A percentile compares a stretch with the other conserved stretches of the same genome.
These are phyloP conservation scores for Fusarium sp. DNA, from an alignment of 2,329 filamentous ascomycete genomes.

Conservation along the genomic window DNA sequence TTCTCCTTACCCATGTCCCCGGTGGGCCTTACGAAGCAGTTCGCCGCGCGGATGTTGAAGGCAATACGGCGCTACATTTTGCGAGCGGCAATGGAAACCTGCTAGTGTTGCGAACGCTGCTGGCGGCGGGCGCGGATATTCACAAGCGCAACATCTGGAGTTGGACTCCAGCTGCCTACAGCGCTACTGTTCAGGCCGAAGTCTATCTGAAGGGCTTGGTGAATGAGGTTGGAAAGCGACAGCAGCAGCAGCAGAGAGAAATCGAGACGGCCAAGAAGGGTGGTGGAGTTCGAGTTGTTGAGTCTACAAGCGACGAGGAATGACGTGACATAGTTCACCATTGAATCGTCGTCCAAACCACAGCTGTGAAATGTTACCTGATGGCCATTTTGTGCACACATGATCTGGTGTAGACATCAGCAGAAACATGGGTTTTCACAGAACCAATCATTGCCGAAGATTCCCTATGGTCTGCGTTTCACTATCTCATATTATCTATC, in stretches of 20 bases:
- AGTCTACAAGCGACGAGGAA: constrained; percentile 54
- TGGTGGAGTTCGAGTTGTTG: constrained; percentile 61
- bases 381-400: neutral
- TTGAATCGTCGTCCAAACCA: neutral
- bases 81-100: constrained; percentile 86
- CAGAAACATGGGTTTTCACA: constrained; percentile 3
- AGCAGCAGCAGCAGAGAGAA: constrained; percentile 54
- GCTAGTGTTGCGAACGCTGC: constrained; percentile 79
- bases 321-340: constrained; percentile 18
- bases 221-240: constrained; percentile 75
- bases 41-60: constrained; percentile 73
- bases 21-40: constrained; percentile 67
- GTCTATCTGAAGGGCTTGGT: constrained; percentile 86
- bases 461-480: neutral
- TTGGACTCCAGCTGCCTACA: constrained; percentile 89
- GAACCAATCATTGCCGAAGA: constrained; percentile 6
- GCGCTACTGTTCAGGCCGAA: constrained; percentile 84
- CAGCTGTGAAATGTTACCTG: neutral
- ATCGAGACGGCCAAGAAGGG: constrained; percentile 58
- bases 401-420: neutral
- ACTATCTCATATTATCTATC: constrained; percentile 11
- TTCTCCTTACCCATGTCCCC: constrained; percentile 72
- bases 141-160: constrained; percentile 79
- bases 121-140: constrained; percentile 83
- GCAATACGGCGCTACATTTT: constrained; percentile 91